Conservation (phyloP, 371 early-diverging fungal genomes). For the Apophysomyces trapeziformis region DNA sequence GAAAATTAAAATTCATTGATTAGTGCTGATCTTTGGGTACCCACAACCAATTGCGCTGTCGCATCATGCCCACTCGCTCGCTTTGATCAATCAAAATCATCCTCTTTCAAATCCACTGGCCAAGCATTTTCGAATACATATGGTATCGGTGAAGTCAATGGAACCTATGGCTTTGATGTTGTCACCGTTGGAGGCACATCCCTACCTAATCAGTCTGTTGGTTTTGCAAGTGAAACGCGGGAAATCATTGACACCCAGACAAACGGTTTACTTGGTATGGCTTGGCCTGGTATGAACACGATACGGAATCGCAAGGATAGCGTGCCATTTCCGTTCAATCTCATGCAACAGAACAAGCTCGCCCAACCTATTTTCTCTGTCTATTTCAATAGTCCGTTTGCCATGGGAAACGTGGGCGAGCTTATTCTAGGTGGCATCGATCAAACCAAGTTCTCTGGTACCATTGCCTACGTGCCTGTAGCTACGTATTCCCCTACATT, state of each 20-base stretch:
- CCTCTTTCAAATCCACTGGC: conserved; percentile 27
- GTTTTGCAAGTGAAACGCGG: neutral
- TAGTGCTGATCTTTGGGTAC: conserved; percentile 52
- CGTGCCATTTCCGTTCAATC: neutral
- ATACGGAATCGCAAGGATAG: neutral
- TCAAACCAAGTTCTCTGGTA: conserved; percentile 20
- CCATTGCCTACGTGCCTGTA: conserved; percentile 13
- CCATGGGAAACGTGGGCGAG: conserved; percentile 4
- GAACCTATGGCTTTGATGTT: conserved; percentile 41
- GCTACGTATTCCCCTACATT: neutral
- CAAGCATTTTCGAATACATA: conserved; percentile 39
- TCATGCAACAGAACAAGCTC: neutral
- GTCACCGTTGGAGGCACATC: conserved; percentile 22
- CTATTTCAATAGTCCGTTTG: neutral
- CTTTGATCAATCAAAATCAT: conserved; percentile 38
- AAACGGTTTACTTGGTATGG: neutral
- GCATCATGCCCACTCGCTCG: conserved; percentile 37
- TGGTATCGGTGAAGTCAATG: conserved; percentile 49
- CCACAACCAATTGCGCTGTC: conserved; percentile 35
- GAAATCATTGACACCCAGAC: neutral
- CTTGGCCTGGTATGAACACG: neutral
- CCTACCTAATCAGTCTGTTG: neutral
- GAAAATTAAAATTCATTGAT: neutral
- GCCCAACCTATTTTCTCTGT: neutral
- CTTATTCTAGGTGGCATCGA: conserved; percentile 25